phyloP scores from a whole-genome alignment of 768 basidiomycete genomes.

The Tephrocybe sp. region DNA sequence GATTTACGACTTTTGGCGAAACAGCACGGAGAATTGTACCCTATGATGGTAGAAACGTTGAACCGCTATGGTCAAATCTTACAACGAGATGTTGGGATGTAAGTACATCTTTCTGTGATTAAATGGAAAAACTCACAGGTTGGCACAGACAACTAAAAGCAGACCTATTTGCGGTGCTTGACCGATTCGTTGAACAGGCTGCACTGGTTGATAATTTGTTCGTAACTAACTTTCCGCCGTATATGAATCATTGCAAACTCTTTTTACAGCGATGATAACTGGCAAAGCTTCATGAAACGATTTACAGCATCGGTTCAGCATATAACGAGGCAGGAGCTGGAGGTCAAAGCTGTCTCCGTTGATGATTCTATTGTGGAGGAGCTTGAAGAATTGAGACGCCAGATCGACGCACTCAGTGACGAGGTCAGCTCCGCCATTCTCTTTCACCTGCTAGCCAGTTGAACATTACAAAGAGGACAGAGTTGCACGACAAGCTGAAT shows the following conservation, averaged over 20 bases:
- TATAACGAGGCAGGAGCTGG: slow-evolving; percentile 62
- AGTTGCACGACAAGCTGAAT: slow-evolving; percentile 51
- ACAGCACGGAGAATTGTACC: slow-evolving; percentile 61
- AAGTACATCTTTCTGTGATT: slow-evolving; percentile 24
- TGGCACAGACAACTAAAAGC: slow-evolving; percentile 10
- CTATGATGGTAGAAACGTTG: slow-evolving; percentile 57
- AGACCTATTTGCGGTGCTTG: slow-evolving; percentile 6
- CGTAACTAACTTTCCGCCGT: slow-evolving; percentile 18
- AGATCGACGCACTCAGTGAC: slow-evolving; percentile 61
- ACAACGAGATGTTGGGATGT: slow-evolving; percentile 61
- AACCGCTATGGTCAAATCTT: slow-evolving; percentile 54
- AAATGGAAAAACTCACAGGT: background rate
- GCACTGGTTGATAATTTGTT: slow-evolving; percentile 62
- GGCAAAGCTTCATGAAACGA: slow-evolving; percentile 58
- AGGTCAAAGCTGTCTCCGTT: slow-evolving; percentile 43
- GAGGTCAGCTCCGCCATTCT: slow-evolving; percentile 45
- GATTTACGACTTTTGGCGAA: slow-evolving; percentile 60
- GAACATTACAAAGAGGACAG: slow-evolving; percentile 38
- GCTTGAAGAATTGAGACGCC: slow-evolving; percentile 51
- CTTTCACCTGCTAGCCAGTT: background rate
- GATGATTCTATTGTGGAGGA: slow-evolving; percentile 46
- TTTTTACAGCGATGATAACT: slow-evolving; percentile 55
- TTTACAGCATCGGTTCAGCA: slow-evolving; percentile 61
- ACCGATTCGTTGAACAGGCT: slow-evolving; percentile 56
- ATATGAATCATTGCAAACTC: slow-evolving; percentile 10